Conservation (phyloP, 306 rosid species). For the Lablab purpureus region DNA sequence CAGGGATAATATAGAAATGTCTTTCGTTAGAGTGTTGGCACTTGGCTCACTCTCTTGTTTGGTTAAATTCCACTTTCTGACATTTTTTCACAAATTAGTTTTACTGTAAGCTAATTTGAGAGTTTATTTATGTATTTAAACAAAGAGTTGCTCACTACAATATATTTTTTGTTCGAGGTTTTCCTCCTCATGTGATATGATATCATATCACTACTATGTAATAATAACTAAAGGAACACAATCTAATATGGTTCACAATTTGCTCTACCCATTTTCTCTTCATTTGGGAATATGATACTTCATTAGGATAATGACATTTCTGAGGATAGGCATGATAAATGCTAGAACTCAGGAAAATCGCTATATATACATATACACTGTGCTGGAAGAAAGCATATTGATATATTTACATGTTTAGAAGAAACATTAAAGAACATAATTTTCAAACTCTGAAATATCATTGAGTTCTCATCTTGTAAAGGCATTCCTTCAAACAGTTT, state of each 20-base stretch:
- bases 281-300: not conserved
- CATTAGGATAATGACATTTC: not conserved
- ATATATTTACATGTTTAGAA: too few species aligned
- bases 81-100: constrained; percentile 49
- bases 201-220: constrained; percentile 39
- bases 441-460: too few species aligned
- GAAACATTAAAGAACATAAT: too few species aligned
- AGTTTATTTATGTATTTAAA: constrained; percentile 46
- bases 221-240: constrained; percentile 40
- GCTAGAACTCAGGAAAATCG: too few species aligned
- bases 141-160: constrained; percentile 41
- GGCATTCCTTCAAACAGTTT: too few species aligned
- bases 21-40: constrained; percentile 24
- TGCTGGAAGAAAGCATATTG: too few species aligned
- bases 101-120: constrained; percentile 46
- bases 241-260: constrained; percentile 29
- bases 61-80: constrained; percentile 39
- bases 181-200: constrained; percentile 16
- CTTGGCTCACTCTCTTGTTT: constrained; percentile 23
- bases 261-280: constrained; percentile 16
- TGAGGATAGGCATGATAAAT: not conserved
- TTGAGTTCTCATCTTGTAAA: too few species aligned
- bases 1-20: not conserved
- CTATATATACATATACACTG: too few species aligned
- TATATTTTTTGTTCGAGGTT: constrained; percentile 21